Evolutionary conservation across 805 yeast genomes (phyloP).

Genomic region (Wickerhamomyces hampshirensis): DNA sequence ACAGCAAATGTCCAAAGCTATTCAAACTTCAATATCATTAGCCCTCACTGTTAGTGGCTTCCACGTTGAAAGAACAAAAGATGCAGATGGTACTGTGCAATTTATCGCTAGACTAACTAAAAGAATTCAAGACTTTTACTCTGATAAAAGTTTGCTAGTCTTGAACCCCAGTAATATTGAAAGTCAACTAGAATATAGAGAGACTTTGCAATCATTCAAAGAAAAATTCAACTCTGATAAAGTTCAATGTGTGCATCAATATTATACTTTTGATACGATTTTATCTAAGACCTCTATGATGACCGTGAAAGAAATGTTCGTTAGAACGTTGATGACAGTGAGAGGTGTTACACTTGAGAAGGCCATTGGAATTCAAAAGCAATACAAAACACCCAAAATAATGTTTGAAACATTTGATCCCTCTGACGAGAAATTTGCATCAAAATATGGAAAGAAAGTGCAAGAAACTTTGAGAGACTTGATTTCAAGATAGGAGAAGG

Average conservation of each 20-base stretch:
- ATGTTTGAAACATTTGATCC: conserved; percentile 46
- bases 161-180: conserved; percentile 46
- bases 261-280: conserved; percentile 56
- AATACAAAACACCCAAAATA: conserved; percentile 63
- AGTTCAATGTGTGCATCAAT: conserved; percentile 40
- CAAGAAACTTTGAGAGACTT: conserved; percentile 17
- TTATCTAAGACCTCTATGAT: conserved; percentile 65
- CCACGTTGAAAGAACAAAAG: conserved; percentile 60
- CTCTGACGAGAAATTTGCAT: conserved; percentile 15
- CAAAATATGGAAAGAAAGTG: conserved; percentile 29
- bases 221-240: conserved; percentile 34
- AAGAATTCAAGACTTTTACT: conserved; percentile 36
- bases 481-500: conserved; percentile 2
- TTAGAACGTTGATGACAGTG: conserved; percentile 72
- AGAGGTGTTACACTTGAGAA: conserved; percentile 82
- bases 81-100: conserved; percentile 68
- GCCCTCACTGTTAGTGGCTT: conserved; percentile 64
- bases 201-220: conserved; percentile 38
- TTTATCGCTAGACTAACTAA: conserved; percentile 49
- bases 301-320: conserved; percentile 72
- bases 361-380: conserved; percentile 69
- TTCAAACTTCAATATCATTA: conserved; percentile 72
- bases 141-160: conserved; percentile 38
- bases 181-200: conserved; percentile 47
- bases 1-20: conserved; percentile 50